phyloP scores from a whole-genome alignment of 495 filamentous ascomycete species.

The Astrothelium subdiscretum region DNA sequence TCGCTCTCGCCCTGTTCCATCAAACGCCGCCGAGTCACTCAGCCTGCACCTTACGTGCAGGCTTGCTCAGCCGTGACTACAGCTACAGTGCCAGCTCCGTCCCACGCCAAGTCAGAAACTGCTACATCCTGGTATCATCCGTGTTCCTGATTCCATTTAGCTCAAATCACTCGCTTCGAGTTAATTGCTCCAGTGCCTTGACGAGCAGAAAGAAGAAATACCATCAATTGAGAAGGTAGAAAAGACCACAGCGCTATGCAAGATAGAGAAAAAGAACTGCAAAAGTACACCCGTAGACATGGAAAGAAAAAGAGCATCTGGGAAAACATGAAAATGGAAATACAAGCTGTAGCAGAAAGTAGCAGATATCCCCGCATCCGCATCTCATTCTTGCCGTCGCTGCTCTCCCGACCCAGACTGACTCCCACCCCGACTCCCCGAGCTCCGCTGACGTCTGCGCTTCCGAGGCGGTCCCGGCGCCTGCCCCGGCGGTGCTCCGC shows the following conservation, averaged over 20 bases:
- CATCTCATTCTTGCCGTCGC: not conserved
- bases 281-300: not conserved
- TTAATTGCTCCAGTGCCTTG: not conserved
- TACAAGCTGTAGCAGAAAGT: not conserved
- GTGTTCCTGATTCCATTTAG: not conserved
- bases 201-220: not conserved
- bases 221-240: not conserved
- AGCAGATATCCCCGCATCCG: not conserved
- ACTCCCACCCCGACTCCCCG: not conserved
- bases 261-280: not conserved
- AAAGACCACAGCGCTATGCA: not conserved
- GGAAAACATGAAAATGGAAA: not conserved
- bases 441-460: not conserved
- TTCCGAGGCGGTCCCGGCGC: not conserved
- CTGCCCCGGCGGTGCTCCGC: not conserved
- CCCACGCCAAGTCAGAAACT: not conserved
- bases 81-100: not conserved
- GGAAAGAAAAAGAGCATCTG: not conserved
- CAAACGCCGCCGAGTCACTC: not conserved
- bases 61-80: not conserved
- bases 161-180: not conserved
- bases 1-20: not conserved
- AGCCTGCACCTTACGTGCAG: not conserved
- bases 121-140: not conserved
- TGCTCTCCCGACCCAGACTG: not conserved